Evolutionary conservation across 2,329 filamentous ascomycete species (phyloP).

Genomic region (Aureobasidium sp.): DNA sequence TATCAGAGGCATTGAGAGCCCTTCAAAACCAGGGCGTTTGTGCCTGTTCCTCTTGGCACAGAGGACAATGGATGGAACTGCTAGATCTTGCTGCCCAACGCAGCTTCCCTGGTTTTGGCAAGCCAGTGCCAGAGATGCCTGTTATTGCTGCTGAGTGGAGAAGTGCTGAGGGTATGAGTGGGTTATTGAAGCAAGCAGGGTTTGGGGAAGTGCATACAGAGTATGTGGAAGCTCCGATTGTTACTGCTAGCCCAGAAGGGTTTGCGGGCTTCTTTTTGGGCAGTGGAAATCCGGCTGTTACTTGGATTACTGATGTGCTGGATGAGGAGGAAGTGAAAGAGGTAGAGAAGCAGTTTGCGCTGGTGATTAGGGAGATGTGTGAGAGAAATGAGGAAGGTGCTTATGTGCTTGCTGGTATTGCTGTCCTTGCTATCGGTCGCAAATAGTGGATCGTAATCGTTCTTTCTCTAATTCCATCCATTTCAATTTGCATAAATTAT

Average conservation of each 20-base stretch:
- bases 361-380: background rate
- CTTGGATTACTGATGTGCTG: background rate
- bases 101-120: conserved; percentile 16
- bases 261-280: background rate
- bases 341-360: background rate
- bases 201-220: conserved; percentile 20
- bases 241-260: background rate
- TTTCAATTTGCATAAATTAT: too few species aligned
- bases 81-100: conserved; percentile 16
- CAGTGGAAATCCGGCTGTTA: background rate
- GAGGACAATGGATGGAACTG: conserved; percentile 21
- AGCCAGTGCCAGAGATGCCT: conserved; percentile 7
- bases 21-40: conserved; percentile 20
- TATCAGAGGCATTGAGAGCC: conserved; percentile 20
- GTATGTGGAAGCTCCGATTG: conserved; percentile 12
- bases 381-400: background rate
- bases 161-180: conserved; percentile 14
- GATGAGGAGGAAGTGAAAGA: background rate
- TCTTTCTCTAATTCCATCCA: too few species aligned
- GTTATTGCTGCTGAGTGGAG: conserved; percentile 21
- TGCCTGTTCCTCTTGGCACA: conserved; percentile 21
- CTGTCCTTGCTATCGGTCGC: background rate
- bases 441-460: background rate
- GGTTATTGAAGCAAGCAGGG: conserved; percentile 21
- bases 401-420: background rate